A percentile compares a stretch with the other conserved stretches of the same genome.
phyloP scores from a whole-genome alignment of 208 protist genomes.

The Zelonia costaricensis region DNA sequence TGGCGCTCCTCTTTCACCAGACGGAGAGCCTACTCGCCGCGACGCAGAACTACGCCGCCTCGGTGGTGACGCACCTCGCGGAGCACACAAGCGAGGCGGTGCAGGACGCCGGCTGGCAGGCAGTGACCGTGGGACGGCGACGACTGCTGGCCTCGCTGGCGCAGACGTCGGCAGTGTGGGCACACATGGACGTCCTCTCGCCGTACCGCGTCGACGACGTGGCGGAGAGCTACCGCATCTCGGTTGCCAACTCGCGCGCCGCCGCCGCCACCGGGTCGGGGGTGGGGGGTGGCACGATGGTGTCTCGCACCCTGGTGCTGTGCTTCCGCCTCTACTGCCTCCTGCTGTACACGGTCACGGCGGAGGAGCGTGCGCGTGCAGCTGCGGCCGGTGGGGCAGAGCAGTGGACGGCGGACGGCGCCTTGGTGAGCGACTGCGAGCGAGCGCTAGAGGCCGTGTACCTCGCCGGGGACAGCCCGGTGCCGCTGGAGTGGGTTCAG shows the following conservation, averaged over 20 bases:
- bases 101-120: background rate
- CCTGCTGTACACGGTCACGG: slow-evolving; percentile 22
- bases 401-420: slow-evolving; percentile 14
- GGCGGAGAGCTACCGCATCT: slow-evolving; percentile 39
- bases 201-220: slow-evolving; percentile 56
- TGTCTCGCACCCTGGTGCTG: slow-evolving; percentile 56
- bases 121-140: slow-evolving; percentile 7
- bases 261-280: background rate
- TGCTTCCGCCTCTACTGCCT: slow-evolving; percentile 73
- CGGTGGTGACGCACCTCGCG: slow-evolving; percentile 24
- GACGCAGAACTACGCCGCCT: slow-evolving; percentile 66
- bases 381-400: background rate
- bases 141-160: slow-evolving; percentile 16
- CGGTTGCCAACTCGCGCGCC: slow-evolving; percentile 21
- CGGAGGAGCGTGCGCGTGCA: slow-evolving; percentile 8
- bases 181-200: slow-evolving; percentile 35
- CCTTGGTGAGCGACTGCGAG: slow-evolving; percentile 12
- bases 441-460: slow-evolving; percentile 31
- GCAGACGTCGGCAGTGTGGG: slow-evolving; percentile 35
- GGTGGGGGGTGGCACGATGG: slow-evolving; percentile 31
- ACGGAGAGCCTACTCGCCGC: slow-evolving; percentile 61
- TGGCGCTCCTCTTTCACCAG: slow-evolving; percentile 43
- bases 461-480: slow-evolving; percentile 26
- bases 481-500: slow-evolving; percentile 63
- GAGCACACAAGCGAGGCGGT: background rate